Evolutionary conservation across 768 basidiomycete species (phyloP).

Genomic region (Pilatotrama ljubarskyi): DNA sequence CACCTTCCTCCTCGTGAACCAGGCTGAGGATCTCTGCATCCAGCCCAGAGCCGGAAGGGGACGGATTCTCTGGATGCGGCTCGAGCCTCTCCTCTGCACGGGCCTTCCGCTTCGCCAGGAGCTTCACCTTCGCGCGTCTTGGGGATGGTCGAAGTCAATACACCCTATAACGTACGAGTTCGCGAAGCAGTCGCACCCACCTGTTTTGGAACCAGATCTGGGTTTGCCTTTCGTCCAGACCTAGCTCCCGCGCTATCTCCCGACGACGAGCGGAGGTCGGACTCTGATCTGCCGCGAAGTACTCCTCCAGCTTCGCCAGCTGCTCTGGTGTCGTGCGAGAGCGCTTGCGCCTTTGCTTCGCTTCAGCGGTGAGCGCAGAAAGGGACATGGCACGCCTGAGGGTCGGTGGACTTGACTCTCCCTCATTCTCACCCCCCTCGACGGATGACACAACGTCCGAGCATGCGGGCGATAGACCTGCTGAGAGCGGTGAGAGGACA

Average conservation of each 20-base stretch:
- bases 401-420: conserved; percentile 1
- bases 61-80: conserved; percentile 49
- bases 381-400: conserved; percentile 14
- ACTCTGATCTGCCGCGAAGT: conserved; percentile 67
- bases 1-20: conserved; percentile 79
- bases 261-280: conserved; percentile 70
- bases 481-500: conserved; percentile 11
- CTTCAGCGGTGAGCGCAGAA: conserved; percentile 21
- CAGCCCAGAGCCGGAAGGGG: conserved; percentile 50
- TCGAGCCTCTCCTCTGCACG: conserved; percentile 33
- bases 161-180: not conserved
- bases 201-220: conserved; percentile 92
- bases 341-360: conserved; percentile 52
- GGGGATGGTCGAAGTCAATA: not conserved
- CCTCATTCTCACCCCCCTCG: not conserved
- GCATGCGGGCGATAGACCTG: conserved; percentile 7
- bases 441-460: not conserved
- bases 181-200: conserved; percentile 37
- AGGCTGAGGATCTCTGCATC: conserved; percentile 62
- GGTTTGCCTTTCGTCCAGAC: conserved; percentile 85
- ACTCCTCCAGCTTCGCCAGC: conserved; percentile 70
- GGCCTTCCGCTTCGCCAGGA: conserved; percentile 51
- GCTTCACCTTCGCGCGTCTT: conserved; percentile 82
- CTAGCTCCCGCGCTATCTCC: conserved; percentile 71
- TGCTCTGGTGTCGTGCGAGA: conserved; percentile 81